Conservation (phyloP, 305 asterid species). For the Ilex paraguariensis region DNA sequence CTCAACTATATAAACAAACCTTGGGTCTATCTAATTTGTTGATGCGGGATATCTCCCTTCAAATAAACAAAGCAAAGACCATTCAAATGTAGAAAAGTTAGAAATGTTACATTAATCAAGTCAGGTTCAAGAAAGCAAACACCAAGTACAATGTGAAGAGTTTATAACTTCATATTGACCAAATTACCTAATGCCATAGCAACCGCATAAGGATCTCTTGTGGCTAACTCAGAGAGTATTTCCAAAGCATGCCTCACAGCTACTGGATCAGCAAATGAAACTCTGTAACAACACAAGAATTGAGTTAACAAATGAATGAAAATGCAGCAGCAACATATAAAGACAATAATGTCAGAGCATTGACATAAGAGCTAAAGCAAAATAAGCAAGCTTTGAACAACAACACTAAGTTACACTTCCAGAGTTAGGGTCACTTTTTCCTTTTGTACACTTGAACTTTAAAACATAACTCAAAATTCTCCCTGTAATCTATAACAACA, state of each 20-base stretch:
- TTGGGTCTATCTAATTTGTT: no score
- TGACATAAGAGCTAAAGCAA: conserved; percentile 2
- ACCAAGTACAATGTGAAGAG: conserved; percentile 14
- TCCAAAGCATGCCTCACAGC: conserved; percentile 97
- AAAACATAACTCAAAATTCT: no score
- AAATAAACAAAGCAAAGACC: neutral
- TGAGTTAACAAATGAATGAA: neutral
- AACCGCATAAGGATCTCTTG: conserved; percentile 89
- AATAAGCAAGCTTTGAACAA: no score
- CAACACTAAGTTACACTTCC: no score
- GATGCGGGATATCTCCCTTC: no score
- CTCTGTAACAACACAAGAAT: conserved; percentile 49
- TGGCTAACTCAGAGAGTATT: conserved; percentile 77
- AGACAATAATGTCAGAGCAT: conserved; percentile 6
- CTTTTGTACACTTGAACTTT: no score
- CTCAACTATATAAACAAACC: no score
- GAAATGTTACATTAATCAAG: neutral
- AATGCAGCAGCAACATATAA: neutral
- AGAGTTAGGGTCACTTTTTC: no score
- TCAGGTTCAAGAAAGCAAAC: conserved; percentile 1
- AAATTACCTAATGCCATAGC: conserved; percentile 90
- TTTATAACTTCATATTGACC: conserved; percentile 13
- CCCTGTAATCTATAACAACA: no score
- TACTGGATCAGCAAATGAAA: conserved; percentile 90
- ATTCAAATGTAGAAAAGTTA: neutral